A percentile compares a stretch with the other conserved stretches of the same genome.
Conservation (phyloP, 441 rosid species). For the Breynia disticha region DNA sequence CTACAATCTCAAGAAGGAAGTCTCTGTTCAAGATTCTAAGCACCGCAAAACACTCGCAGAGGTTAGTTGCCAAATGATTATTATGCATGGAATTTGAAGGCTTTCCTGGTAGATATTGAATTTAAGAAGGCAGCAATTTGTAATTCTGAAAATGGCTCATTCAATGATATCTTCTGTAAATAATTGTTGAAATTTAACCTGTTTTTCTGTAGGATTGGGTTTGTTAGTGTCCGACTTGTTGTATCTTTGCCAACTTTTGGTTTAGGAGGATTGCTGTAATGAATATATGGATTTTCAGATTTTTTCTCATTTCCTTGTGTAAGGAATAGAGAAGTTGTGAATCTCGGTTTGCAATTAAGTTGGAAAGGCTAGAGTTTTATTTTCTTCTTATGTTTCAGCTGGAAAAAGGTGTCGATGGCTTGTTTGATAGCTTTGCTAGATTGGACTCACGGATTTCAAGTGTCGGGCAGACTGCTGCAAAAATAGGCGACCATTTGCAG, state of each 20-base stretch:
- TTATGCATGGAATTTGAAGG: neutral
- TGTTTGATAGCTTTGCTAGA: slow-evolving; percentile 97
- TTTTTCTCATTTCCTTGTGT: neutral
- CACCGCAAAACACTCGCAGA: slow-evolving; percentile 90
- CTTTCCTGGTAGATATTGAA: no score
- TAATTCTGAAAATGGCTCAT: no score
- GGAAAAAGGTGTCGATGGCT: slow-evolving; percentile 94
- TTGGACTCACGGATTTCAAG: slow-evolving; percentile 97
- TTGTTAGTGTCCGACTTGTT: neutral
- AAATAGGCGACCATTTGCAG: slow-evolving; percentile 99
- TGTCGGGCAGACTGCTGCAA: slow-evolving; percentile 99
- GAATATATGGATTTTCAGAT: neutral
- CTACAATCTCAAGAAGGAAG: slow-evolving; percentile 79
- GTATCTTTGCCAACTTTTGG: neutral
- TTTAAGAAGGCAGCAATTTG: no score
- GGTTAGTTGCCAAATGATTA: slow-evolving; percentile 36
- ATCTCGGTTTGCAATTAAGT: slow-evolving; percentile 1
- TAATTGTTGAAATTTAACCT: neutral
- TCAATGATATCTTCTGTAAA: no score
- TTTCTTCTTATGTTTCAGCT: slow-evolving; percentile 36
- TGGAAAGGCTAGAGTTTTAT: neutral
- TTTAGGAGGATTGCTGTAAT: neutral
- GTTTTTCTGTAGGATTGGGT: neutral
- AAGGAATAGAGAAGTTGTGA: neutral
- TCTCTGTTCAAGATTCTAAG: slow-evolving; percentile 81